phyloP scores from a whole-genome alignment of 129 eudicot species.

The Flaveria ramosissima region DNA sequence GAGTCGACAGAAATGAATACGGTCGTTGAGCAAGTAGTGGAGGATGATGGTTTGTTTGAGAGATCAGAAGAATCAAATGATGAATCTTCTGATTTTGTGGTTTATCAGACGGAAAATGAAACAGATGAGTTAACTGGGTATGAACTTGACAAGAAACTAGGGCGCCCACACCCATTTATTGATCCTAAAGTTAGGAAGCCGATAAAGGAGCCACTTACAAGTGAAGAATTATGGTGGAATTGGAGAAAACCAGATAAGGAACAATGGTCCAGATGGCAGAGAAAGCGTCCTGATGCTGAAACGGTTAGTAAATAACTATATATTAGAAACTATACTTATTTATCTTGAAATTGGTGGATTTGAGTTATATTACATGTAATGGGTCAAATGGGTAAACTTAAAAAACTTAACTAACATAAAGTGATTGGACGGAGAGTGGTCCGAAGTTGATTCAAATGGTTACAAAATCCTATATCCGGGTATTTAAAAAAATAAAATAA shows the following conservation, averaged over 20 bases:
- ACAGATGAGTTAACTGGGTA: slow-evolving; percentile 62
- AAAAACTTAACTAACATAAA: background rate
- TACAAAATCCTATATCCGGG: background rate
- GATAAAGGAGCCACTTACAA: slow-evolving; percentile 74
- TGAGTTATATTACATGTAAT: background rate
- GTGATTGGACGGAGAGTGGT: background rate
- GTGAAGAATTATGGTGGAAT: slow-evolving; percentile 98
- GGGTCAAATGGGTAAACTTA: background rate
- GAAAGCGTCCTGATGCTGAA: slow-evolving; percentile 92
- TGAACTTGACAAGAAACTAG: slow-evolving; percentile 79
- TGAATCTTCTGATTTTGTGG: slow-evolving; percentile 64
- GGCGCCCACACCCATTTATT: slow-evolving; percentile 84
- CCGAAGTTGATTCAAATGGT: background rate
- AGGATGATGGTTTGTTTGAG: slow-evolving; percentile 49
- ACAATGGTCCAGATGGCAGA: slow-evolving; percentile 98
- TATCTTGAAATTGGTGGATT: background rate
- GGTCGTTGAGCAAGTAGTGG: slow-evolving; percentile 38
- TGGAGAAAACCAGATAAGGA: slow-evolving; percentile 94
- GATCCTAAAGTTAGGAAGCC: slow-evolving; percentile 76
- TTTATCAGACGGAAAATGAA: slow-evolving; percentile 62
- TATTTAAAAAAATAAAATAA: background rate
- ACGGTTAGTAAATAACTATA: slow-evolving; percentile 56
- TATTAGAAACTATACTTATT: background rate
- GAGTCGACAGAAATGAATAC: slow-evolving; percentile 47
- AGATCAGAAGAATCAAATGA: slow-evolving; percentile 61